Percentiles rank a stretch among this genome's conserved stretches.
These are phyloP conservation scores for Penicillium subrubescens DNA, from an alignment of 495 filamentous ascomycete species.

Conservation along the genomic window DNA sequence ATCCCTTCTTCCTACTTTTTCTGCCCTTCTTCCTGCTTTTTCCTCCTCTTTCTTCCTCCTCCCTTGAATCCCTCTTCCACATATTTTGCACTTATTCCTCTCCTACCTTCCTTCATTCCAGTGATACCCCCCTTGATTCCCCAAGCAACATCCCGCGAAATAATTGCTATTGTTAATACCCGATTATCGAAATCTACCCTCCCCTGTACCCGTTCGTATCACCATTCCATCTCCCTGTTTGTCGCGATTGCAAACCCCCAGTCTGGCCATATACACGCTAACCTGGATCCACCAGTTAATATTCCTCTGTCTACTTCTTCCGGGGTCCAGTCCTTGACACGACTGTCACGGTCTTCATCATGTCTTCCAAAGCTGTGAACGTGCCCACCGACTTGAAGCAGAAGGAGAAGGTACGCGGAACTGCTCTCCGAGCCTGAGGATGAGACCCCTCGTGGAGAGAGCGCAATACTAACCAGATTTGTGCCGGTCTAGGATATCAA, in stretches of 20 bases:
- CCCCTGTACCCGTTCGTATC: background rate
- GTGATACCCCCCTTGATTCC: conserved; percentile 34
- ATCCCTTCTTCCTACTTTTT: conserved; percentile 11
- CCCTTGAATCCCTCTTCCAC: conserved; percentile 1
- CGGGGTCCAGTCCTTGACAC: conserved; percentile 12
- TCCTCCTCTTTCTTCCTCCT: conserved; percentile 7
- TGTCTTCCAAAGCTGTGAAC: conserved; percentile 57
- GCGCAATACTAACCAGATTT: conserved; percentile 19
- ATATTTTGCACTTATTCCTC: background rate
- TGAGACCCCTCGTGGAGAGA: background rate
- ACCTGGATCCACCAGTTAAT: conserved; percentile 20
- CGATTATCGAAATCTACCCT: background rate
- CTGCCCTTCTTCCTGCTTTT: conserved; percentile 13
- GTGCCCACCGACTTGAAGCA: conserved; percentile 64
- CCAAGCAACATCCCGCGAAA: conserved; percentile 6
- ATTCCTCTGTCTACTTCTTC: background rate
- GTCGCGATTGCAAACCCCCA: conserved; percentile 17
- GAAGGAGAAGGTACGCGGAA: conserved; percentile 49
- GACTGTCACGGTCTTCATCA: conserved; percentile 30
- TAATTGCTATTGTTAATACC: conserved; percentile 23
- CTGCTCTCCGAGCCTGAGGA: background rate
- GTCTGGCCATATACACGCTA: conserved; percentile 2
- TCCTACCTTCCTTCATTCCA: conserved; percentile 35
- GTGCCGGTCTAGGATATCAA: conserved; percentile 66
- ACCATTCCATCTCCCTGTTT: conserved; percentile 16